Conservation (phyloP, 371 early-diverging fungal species). For the Syncephalastrum contaminatum region DNA sequence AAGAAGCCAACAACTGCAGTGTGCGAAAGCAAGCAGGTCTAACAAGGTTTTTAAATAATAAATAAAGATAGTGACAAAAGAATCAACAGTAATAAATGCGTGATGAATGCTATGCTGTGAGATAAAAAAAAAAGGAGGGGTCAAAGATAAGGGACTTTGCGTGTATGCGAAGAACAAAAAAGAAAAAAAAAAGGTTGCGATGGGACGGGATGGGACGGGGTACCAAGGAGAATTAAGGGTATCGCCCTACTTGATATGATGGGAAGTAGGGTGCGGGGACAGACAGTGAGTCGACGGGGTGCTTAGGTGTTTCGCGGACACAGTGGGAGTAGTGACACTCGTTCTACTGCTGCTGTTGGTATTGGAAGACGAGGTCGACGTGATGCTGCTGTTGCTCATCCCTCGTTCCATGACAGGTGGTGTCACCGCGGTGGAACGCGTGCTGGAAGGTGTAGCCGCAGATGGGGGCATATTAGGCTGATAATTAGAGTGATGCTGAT, state of each 20-base stretch:
- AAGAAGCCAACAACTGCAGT: background rate
- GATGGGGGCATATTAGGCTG: no score
- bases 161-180: background rate
- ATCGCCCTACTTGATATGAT: slow-evolving; percentile 7
- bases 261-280: slow-evolving; percentile 4
- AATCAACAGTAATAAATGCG: background rate
- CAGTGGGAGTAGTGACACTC: slow-evolving; percentile 3
- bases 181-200: background rate
- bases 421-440: slow-evolving; percentile 2
- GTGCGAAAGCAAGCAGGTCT: no score
- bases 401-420: slow-evolving; percentile 20
- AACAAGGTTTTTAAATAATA: background rate
- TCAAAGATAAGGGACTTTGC: slow-evolving; percentile 2
- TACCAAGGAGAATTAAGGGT: slow-evolving; percentile 5
- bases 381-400: slow-evolving; percentile 20
- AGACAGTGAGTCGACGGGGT: background rate
- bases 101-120: background rate
- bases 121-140: background rate
- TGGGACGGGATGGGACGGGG: slow-evolving; percentile 4
- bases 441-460: background rate
- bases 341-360: slow-evolving; percentile 11
- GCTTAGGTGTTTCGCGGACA: background rate
- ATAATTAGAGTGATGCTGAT: no score
- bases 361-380: slow-evolving; percentile 7
- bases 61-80: background rate